A percentile compares a stretch with the other conserved stretches of the same genome.
Evolutionary conservation across 768 basidiomycete species (phyloP).

Genomic region (Sarcodon sp.): DNA sequence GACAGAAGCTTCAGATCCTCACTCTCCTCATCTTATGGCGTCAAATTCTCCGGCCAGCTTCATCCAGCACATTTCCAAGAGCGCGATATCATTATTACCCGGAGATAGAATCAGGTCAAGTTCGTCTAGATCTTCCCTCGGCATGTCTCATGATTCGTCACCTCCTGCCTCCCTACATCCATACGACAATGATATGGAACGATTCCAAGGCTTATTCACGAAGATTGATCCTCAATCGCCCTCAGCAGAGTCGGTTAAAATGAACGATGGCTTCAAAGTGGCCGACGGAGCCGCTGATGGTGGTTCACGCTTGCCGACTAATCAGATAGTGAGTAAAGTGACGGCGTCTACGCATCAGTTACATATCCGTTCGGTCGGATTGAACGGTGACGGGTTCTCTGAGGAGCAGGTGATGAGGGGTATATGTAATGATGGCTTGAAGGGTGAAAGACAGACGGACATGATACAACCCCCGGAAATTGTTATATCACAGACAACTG

Average conservation of each 20-base stretch:
- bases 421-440: background rate
- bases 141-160: slow-evolving; percentile 19
- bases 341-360: slow-evolving; percentile 26
- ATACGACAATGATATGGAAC: slow-evolving; percentile 56
- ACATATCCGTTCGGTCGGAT: slow-evolving; percentile 21
- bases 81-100: slow-evolving; percentile 2
- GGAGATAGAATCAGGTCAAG: slow-evolving; percentile 4
- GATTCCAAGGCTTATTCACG: slow-evolving; percentile 67
- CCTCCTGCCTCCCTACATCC: slow-evolving; percentile 35
- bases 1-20: background rate
- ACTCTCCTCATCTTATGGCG: background rate
- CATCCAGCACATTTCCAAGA: slow-evolving; percentile 14
- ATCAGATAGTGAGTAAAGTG: slow-evolving; percentile 22
- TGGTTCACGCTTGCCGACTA: slow-evolving; percentile 14
- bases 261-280: slow-evolving; percentile 2
- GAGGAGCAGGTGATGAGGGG: slow-evolving; percentile 4
- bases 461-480: slow-evolving; percentile 2
- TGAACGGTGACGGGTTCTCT: slow-evolving; percentile 7
- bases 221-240: slow-evolving; percentile 21
- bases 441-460: slow-evolving; percentile 2
- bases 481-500: background rate
- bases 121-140: slow-evolving; percentile 14
- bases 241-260: slow-evolving; percentile 1
- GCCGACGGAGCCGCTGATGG: slow-evolving; percentile 6
- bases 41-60: slow-evolving; percentile 5